A percentile compares a stretch with the other conserved stretches of the same genome.
phyloP scores from a whole-genome alignment of 345 rosid species.

The Litchi chinensis region DNA sequence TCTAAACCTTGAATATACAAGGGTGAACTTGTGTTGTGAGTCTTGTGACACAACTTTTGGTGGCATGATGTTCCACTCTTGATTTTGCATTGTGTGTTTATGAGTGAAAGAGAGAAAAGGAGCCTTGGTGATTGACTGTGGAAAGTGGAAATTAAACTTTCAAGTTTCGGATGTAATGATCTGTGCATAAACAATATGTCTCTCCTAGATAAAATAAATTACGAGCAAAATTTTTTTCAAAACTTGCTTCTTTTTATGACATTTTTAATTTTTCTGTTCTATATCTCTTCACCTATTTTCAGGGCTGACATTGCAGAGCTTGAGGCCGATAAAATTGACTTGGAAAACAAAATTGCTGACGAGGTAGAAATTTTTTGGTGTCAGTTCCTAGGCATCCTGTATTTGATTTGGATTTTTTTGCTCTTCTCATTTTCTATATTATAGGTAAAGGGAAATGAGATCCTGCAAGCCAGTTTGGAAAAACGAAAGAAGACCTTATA shows the following conservation, averaged over 20 bases:
- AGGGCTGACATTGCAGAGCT: conserved; percentile 77
- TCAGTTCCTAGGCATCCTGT: conserved; percentile 9
- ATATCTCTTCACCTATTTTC: conserved; percentile 16
- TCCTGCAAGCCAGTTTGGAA: conserved; percentile 61
- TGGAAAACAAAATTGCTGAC: conserved; percentile 62
- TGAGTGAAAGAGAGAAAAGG: not conserved
- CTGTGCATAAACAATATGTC: not conserved
- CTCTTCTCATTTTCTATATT: conserved; percentile 18
- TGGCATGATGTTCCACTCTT: not conserved
- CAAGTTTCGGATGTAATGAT: not conserved
- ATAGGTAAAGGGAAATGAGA: conserved; percentile 66
- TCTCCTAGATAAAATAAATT: not conserved
- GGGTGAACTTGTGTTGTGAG: conserved; percentile 1
- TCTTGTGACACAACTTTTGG: not conserved
- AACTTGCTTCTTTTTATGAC: not conserved
- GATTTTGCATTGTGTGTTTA: not conserved
- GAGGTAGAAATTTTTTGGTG: conserved; percentile 52
- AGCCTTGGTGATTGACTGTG: conserved; percentile 1
- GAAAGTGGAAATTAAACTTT: not conserved
- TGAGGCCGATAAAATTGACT: conserved; percentile 59
- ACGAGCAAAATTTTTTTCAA: not conserved
- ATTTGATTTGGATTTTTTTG: conserved; percentile 9
- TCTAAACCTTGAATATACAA: not conserved
- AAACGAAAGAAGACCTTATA: conserved; percentile 64
- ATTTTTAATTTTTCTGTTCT: conserved; percentile 11